Evolutionary conservation across 805 yeast genomes (phyloP).

Genomic region (Starmerella bacillaris): DNA sequence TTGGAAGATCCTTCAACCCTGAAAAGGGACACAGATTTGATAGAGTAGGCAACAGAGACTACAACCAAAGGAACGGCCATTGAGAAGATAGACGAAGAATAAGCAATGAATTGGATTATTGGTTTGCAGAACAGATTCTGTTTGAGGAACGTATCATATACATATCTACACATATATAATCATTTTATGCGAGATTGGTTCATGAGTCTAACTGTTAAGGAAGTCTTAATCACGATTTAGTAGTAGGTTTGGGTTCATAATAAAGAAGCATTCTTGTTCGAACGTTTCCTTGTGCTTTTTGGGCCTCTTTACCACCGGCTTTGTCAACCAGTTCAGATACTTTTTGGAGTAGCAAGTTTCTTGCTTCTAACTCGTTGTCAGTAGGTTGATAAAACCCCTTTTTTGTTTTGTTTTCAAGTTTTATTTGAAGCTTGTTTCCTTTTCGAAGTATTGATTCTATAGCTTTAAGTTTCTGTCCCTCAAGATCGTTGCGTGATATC

Average conservation of each 20-base stretch:
- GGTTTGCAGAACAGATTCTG: too few species aligned
- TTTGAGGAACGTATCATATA: too few species aligned
- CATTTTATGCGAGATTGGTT: too few species aligned
- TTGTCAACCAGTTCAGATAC: slow-evolving; percentile 15
- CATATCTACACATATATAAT: too few species aligned
- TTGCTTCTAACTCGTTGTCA: slow-evolving; percentile 19
- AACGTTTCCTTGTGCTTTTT: slow-evolving; percentile 17
- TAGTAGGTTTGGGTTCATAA: slow-evolving; percentile 10
- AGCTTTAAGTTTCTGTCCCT: slow-evolving; percentile 20
- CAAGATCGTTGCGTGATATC: slow-evolving; percentile 20
- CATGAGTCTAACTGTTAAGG: background rate
- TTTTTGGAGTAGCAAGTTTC: slow-evolving; percentile 17
- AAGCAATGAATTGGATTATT: too few species aligned
- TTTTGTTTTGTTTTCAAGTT: slow-evolving; percentile 14
- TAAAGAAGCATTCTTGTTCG: slow-evolving; percentile 13
- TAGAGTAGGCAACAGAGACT: too few species aligned
- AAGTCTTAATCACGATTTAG: background rate
- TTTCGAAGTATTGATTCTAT: slow-evolving; percentile 19
- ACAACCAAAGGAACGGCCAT: too few species aligned
- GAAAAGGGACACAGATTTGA: too few species aligned
- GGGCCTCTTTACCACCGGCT: slow-evolving; percentile 15
- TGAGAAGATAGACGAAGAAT: too few species aligned
- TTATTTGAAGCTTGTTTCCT: slow-evolving; percentile 19
- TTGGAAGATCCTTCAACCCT: too few species aligned
- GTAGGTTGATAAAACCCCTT: slow-evolving; percentile 9